These are phyloP conservation scores for Allantophomopsis cytisporea DNA, from an alignment of 2,329 filamentous ascomycete species.

Conservation along the genomic window DNA sequence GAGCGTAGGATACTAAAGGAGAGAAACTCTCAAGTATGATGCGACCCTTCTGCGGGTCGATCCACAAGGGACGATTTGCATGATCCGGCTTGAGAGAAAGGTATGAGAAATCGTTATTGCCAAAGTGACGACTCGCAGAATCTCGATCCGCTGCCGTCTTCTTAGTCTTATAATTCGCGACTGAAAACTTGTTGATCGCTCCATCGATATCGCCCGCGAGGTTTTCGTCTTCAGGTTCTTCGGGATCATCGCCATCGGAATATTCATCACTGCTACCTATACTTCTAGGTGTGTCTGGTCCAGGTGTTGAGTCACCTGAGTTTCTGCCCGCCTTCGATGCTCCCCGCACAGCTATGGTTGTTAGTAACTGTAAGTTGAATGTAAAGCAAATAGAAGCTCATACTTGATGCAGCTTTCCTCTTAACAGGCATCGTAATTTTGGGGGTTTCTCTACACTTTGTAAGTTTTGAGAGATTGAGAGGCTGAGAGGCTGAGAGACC, in stretches of 20 bases:
- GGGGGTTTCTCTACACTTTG: constrained; percentile 4
- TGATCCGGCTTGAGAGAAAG: constrained; percentile 79
- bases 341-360: constrained; percentile 27
- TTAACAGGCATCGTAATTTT: constrained; percentile 48
- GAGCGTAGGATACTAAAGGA: constrained; percentile 70
- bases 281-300: constrained; percentile 44
- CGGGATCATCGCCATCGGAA: constrained; percentile 30
- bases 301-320: constrained; percentile 45
- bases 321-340: constrained; percentile 39
- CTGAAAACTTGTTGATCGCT: constrained; percentile 45
- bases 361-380: constrained; percentile 16
- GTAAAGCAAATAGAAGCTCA: constrained; percentile 16
- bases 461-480: no score
- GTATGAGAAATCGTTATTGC: constrained; percentile 56
- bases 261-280: constrained; percentile 38
- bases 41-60: constrained; percentile 72
- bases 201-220: constrained; percentile 26
- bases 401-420: constrained; percentile 49
- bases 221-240: constrained; percentile 35
- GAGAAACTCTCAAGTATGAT: constrained; percentile 95
- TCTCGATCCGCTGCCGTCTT: constrained; percentile 8
- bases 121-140: constrained; percentile 19
- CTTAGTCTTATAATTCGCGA: constrained; percentile 13
- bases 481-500: no score
- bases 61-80: constrained; percentile 82